Evolutionary conservation across 2,329 filamentous ascomycete genomes (phyloP), one percentile per base, ranked within the genome.

Genomic region (Fusarium sp.): DNA sequence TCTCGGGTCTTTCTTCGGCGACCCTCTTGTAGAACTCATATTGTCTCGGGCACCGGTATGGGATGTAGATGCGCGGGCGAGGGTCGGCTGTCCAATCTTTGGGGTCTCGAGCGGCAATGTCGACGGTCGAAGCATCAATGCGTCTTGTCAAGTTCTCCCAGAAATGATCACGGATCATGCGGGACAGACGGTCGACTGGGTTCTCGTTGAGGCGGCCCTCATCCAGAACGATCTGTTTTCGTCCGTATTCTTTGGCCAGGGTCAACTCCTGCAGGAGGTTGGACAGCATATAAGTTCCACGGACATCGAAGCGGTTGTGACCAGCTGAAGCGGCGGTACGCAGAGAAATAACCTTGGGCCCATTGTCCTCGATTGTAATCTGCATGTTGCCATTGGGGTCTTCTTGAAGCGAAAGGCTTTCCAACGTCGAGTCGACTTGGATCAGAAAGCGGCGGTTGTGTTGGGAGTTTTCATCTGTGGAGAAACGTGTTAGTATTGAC

Each of bases 61-160:
- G 96, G 20, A 99, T 86, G 77, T 99, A 99, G 70, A 99, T 96
- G 49, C 96, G 89, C 4, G 95, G 95, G 17, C 92, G 88, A 7
- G 94, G 94, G 74, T 98, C 91, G 58, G 87, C 86, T 3, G 94
- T 98, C 93, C 94, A 97, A 78, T 98, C 95, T 79, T 99, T 98
- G 41, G 95, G 92, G 76, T 99, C 96, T 67, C 84, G 88, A 20
- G 93, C 96, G 19, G 96, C 95, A 68, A 93, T 83, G 61, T 94
- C 92, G 72, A 99, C 93, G 75, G 89, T 93, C 44, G 91, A 93
- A 11, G 90, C 93, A 80, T 99, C 96, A 71, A 98, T 97, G 13
- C 92, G 88, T 62, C 96, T 87, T 6, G 95, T 98, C 70, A 99
- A 81, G 7, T 92, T 92, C 64, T 93, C 90, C 96, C 96, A 99